These are phyloP conservation scores for Pleurotus salmoneostramineus DNA, from an alignment of 768 basidiomycete genomes.

Conservation along the genomic window DNA sequence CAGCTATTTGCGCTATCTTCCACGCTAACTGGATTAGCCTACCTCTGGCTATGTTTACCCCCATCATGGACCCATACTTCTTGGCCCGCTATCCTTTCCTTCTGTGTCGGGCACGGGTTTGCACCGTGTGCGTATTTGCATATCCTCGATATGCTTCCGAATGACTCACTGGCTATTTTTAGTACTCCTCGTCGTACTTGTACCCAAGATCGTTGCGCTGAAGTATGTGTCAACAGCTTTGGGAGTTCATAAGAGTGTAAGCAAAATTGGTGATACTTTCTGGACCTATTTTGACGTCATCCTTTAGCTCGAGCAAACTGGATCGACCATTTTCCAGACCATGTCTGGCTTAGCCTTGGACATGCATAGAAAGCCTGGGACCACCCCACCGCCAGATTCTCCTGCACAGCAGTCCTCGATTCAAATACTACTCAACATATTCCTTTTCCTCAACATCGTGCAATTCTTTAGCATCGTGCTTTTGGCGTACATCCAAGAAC, in stretches of 20 bases:
- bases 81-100: constrained; percentile 56
- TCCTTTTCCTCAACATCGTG: constrained; percentile 52
- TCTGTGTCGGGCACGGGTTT: constrained; percentile 70
- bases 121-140: constrained; percentile 50
- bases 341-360: constrained; percentile 70
- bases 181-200: constrained; percentile 75
- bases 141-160: neutral
- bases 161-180: neutral
- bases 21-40: constrained; percentile 54
- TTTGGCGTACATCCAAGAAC: constrained; percentile 44
- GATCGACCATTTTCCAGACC: constrained; percentile 69
- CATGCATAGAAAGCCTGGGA: constrained; percentile 23
- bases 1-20: constrained; percentile 58
- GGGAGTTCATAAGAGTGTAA: constrained; percentile 74
- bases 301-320: constrained; percentile 67
- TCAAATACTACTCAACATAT: constrained; percentile 54
- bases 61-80: constrained; percentile 53
- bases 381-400: constrained; percentile 11
- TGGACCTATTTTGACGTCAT: neutral
- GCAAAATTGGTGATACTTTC: constrained; percentile 16
- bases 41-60: constrained; percentile 64
- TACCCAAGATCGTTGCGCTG: constrained; percentile 63
- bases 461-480: constrained; percentile 50
- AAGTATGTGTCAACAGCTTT: constrained; percentile 78
- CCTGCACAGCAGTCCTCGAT: constrained; percentile 27